phyloP scores from a whole-genome alignment of 116 monocot genomes.

The Phalaenopsis hybrid region DNA sequence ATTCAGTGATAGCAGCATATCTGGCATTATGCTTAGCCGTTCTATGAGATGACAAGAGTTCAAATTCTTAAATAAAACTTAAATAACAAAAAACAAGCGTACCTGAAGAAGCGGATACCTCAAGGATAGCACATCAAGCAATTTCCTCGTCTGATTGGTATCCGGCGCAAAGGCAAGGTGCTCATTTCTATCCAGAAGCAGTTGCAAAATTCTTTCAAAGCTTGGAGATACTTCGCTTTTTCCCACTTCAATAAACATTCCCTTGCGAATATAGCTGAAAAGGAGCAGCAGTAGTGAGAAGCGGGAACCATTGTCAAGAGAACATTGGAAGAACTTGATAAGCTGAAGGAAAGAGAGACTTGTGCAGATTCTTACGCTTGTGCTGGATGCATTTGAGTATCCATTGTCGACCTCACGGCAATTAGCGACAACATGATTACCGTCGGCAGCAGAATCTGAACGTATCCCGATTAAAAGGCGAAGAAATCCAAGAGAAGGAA shows the following conservation, averaged over 20 bases:
- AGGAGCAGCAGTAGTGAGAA: not conserved
- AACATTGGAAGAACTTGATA: not conserved
- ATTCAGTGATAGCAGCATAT: not conserved
- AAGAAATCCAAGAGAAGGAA: not conserved
- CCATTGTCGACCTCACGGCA: constrained; percentile 53
- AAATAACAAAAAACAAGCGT: constrained; percentile 1
- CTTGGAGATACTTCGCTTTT: constrained; percentile 66
- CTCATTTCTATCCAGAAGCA: constrained; percentile 39
- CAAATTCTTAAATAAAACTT: not conserved
- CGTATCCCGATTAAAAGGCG: not conserved
- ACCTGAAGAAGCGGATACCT: constrained; percentile 78
- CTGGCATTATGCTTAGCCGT: not conserved
- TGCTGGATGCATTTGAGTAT: constrained; percentile 70
- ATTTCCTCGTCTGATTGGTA: constrained; percentile 39
- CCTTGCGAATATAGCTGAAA: constrained; percentile 62
- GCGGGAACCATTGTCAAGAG: not conserved
- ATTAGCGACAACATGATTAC: constrained; percentile 77
- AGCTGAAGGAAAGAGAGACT: not conserved
- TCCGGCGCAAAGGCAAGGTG: constrained; percentile 67
- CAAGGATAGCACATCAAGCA: constrained; percentile 49
- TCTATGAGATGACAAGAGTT: not conserved
- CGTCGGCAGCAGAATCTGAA: constrained; percentile 69
- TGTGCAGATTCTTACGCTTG: constrained; percentile 40
- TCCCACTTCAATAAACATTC: constrained; percentile 74
- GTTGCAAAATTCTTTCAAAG: constrained; percentile 45